Evolutionary conservation across 1,284 basidiomycete species (phyloP).

Genomic region (Albatrellus sp.): DNA sequence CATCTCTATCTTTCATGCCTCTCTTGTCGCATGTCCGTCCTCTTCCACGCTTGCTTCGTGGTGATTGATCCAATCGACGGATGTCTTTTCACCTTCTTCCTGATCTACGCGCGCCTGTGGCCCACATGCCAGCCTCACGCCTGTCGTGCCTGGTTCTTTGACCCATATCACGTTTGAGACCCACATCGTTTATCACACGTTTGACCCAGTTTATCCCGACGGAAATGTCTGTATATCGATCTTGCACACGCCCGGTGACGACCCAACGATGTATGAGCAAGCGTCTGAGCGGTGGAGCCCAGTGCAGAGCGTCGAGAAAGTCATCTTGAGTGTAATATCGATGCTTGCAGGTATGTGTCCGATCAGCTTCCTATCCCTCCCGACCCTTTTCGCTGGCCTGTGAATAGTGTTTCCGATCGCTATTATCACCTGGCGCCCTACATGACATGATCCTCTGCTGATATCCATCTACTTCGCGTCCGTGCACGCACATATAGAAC

Average conservation of each 20-base stretch:
- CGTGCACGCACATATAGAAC: slow-evolving; percentile 42
- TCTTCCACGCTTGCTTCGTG: neutral
- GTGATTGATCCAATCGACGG: too few species aligned
- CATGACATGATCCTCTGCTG: neutral
- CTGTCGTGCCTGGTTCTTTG: neutral
- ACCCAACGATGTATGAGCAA: slow-evolving; percentile 82
- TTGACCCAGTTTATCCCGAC: slow-evolving; percentile 72
- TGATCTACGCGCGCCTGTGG: neutral
- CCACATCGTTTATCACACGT: neutral
- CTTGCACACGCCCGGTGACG: slow-evolving; percentile 94
- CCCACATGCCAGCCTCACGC: neutral
- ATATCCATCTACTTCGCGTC: neutral
- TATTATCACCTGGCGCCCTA: neutral
- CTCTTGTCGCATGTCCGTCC: neutral
- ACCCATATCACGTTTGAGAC: slow-evolving; percentile 1
- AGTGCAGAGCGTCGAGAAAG: slow-evolving; percentile 95
- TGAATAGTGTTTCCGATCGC: neutral
- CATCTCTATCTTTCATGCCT: neutral
- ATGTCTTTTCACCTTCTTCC: neutral
- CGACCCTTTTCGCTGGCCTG: neutral
- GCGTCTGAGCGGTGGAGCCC: slow-evolving; percentile 98
- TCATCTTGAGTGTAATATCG: slow-evolving; percentile 88
- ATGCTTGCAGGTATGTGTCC: slow-evolving; percentile 82
- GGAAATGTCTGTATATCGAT: slow-evolving; percentile 98
- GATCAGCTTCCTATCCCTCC: slow-evolving; percentile 6